A percentile compares a stretch with the other conserved stretches of the same genome.
phyloP scores from a whole-genome alignment of 2,329 filamentous ascomycete species.

The Diaporthe sp. region DNA sequence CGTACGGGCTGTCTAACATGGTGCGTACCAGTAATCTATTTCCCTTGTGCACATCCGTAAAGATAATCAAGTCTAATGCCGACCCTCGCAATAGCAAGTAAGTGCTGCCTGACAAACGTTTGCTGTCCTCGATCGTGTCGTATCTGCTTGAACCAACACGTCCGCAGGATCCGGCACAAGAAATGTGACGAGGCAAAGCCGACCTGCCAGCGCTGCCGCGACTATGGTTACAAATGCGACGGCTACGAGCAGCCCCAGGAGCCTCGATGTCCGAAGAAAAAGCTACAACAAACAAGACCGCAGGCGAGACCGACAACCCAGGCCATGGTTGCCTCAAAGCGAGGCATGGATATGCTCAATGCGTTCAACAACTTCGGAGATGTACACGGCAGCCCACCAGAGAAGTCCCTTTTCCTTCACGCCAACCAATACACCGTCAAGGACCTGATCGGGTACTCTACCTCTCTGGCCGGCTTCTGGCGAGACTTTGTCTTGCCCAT shows the following conservation, averaged over 20 bases:
- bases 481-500: conserved; percentile 4
- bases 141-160: background rate
- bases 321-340: background rate
- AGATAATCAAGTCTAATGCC: background rate
- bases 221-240: conserved; percentile 12
- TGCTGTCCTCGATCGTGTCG: background rate
- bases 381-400: background rate
- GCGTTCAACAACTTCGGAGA: background rate
- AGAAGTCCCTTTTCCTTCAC: background rate
- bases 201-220: conserved; percentile 3
- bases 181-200: conserved; percentile 13
- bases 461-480: conserved; percentile 5
- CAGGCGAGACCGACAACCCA: background rate
- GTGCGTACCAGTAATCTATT: background rate
- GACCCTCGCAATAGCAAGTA: background rate
- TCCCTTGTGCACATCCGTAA: background rate
- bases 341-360: background rate
- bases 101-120: background rate
- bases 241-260: conserved; percentile 3
- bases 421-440: conserved; percentile 3
- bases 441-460: conserved; percentile 8
- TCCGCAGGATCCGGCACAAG: background rate
- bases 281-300: background rate
- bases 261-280: background rate
- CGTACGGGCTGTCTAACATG: conserved; percentile 14